Percentiles rank a stretch among this genome's conserved stretches.
These are phyloP conservation scores for Sugiyamaella mastotermitis DNA, from an alignment of 805 yeast genomes.

Conservation along the genomic window DNA sequence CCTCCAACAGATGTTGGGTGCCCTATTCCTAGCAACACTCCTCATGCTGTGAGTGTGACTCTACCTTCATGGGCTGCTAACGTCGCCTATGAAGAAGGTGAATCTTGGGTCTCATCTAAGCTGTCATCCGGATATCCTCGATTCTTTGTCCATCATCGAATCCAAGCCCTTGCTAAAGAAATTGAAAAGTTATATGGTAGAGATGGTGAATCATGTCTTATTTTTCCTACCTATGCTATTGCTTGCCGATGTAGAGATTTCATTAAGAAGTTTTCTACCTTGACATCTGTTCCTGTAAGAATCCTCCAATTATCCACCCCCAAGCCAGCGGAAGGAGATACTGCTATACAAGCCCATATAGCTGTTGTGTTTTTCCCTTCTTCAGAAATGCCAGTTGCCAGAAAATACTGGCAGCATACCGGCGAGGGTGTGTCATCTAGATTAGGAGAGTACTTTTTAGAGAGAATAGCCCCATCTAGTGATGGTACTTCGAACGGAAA, in stretches of 20 bases:
- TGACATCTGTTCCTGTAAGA: conserved; percentile 38
- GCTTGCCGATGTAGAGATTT: conserved; percentile 86
- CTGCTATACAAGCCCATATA: conserved; percentile 52
- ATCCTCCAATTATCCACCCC: conserved; percentile 70
- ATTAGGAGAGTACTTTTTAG: conserved; percentile 75
- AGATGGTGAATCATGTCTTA: conserved; percentile 65
- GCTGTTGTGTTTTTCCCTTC: conserved; percentile 75
- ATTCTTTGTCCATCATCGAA: conserved; percentile 33
- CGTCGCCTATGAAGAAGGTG: conserved; percentile 89
- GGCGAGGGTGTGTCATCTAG: conserved; percentile 97
- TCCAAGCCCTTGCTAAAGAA: conserved; percentile 24
- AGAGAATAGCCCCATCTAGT: conserved; percentile 25
- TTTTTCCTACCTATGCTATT: conserved; percentile 70
- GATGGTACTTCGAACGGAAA: background rate
- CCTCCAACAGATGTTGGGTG: conserved; percentile 56
- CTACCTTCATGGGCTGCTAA: conserved; percentile 94
- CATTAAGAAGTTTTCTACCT: conserved; percentile 36
- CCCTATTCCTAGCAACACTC: conserved; percentile 82
- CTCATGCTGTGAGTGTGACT: conserved; percentile 92
- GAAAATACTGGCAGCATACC: conserved; percentile 92
- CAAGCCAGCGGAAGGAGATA: conserved; percentile 25
- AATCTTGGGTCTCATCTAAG: conserved; percentile 66
- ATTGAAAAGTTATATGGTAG: conserved; percentile 66
- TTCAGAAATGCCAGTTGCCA: conserved; percentile 55
- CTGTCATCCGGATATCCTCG: conserved; percentile 85